A percentile compares a stretch with the other conserved stretches of the same genome.
Conservation (phyloP, 202 grass and related monocot genomes). For the Schoenoplectus tabernaemontani region DNA sequence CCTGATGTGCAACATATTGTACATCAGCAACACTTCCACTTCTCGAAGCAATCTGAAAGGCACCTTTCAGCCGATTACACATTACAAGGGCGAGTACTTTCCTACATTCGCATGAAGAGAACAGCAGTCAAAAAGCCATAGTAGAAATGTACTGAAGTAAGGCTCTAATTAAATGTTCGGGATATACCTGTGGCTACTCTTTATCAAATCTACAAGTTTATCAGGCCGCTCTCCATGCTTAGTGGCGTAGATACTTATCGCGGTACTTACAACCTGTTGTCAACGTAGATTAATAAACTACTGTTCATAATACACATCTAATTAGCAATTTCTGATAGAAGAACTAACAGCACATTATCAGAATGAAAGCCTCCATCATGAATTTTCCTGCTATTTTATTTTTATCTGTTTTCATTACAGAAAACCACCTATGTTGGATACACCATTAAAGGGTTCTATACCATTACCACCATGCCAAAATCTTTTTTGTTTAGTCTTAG, state of each 20-base stretch:
- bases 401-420: not conserved
- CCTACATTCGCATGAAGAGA: slow-evolving; percentile 39
- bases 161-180: slow-evolving; percentile 1
- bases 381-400: not conserved
- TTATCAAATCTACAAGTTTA: slow-evolving; percentile 88
- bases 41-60: slow-evolving; percentile 88
- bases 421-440: not conserved
- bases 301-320: not conserved
- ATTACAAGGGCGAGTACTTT: slow-evolving; percentile 93
- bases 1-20: slow-evolving; percentile 98
- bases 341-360: not conserved
- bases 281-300: slow-evolving; percentile 10
- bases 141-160: not conserved
- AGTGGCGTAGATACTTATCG: slow-evolving; percentile 87
- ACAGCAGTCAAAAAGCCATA: slow-evolving; percentile 19
- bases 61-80: slow-evolving; percentile 82
- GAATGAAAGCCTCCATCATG: not conserved
- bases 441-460: not conserved
- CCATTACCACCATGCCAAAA: not conserved
- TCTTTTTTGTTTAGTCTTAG: not conserved
- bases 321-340: not conserved
- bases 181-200: slow-evolving; percentile 83
- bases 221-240: slow-evolving; percentile 93
- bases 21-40: slow-evolving; percentile 96
- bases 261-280: slow-evolving; percentile 72